Evolutionary conservation across 495 filamentous ascomycete genomes (phyloP).

Genomic region (Penicillium odoratum): DNA sequence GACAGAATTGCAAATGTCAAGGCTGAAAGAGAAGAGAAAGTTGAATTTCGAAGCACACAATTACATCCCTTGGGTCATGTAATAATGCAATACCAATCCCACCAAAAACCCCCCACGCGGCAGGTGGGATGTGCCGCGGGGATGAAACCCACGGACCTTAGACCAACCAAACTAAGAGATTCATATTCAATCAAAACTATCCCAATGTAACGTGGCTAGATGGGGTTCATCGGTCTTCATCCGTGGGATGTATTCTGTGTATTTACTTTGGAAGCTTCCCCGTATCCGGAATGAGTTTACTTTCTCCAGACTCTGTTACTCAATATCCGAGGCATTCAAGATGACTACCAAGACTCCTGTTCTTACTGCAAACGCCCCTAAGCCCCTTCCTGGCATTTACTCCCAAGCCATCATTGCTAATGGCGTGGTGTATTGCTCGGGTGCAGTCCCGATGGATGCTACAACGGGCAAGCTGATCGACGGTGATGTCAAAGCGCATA

Average conservation of each 20-base stretch:
- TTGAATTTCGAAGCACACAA: neutral
- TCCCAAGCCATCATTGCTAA: constrained; percentile 58
- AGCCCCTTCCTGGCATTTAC: constrained; percentile 53
- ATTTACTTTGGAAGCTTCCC: neutral
- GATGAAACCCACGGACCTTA: neutral
- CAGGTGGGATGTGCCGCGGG: neutral
- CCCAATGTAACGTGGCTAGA: neutral
- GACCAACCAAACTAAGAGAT: neutral
- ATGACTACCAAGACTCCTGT: constrained; percentile 14
- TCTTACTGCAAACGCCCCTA: constrained; percentile 51
- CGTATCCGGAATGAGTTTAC: too few relatives aligned
- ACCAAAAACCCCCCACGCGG: neutral
- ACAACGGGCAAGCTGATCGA: constrained; percentile 45
- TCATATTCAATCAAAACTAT: too few relatives aligned
- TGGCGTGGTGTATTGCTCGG: constrained; percentile 60
- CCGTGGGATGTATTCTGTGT: neutral
- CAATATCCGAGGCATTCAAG: neutral
- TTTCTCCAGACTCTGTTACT: too few relatives aligned
- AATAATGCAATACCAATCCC: neutral
- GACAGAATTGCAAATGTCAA: neutral
- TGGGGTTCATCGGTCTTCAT: neutral
- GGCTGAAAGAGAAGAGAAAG: neutral
- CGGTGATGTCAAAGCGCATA: constrained; percentile 51
- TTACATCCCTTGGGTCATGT: neutral
- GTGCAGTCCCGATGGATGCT: constrained; percentile 48